phyloP scores from a whole-genome alignment of 1,139 yeast genomes.

The Pichia sp. region DNA sequence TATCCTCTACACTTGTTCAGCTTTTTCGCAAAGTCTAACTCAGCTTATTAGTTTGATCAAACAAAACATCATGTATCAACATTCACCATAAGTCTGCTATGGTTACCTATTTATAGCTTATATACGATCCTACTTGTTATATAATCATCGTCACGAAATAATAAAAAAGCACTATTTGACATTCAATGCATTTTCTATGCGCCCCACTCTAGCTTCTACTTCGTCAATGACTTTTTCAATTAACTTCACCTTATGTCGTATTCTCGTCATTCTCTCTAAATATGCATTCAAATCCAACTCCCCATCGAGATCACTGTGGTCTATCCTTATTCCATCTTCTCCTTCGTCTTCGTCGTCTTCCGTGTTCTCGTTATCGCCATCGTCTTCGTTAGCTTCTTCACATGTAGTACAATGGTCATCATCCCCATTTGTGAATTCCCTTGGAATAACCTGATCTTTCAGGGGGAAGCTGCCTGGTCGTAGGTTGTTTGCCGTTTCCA shows the following conservation, averaged over 20 bases:
- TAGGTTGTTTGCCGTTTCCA: constrained; percentile 30
- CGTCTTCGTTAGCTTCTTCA: background rate
- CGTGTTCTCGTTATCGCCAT: background rate
- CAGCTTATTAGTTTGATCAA: too few species aligned
- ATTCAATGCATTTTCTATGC: constrained; percentile 18
- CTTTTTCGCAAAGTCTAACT: background rate
- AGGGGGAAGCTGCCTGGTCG: constrained; percentile 8
- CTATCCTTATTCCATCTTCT: background rate
- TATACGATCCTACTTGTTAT: too few species aligned
- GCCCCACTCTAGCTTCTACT: constrained; percentile 36
- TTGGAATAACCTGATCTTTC: constrained; percentile 1
- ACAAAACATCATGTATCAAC: too few species aligned
- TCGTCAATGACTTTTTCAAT: constrained; percentile 36
- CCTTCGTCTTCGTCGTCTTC: background rate
- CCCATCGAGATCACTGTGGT: constrained; percentile 5
- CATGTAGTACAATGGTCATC: background rate
- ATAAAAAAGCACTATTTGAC: background rate
- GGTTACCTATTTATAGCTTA: too few species aligned
- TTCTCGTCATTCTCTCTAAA: constrained; percentile 35
- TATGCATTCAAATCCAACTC: constrained; percentile 28
- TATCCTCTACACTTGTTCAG: constrained; percentile 49
- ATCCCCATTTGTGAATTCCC: background rate
- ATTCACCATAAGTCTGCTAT: too few species aligned
- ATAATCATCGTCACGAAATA: too few species aligned
- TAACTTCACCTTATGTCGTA: constrained; percentile 38